A percentile compares a stretch with the other conserved stretches of the same genome.
These are phyloP conservation scores for Microsporum audouinii DNA, from an alignment of 2,329 filamentous ascomycete genomes.

Conservation along the genomic window DNA sequence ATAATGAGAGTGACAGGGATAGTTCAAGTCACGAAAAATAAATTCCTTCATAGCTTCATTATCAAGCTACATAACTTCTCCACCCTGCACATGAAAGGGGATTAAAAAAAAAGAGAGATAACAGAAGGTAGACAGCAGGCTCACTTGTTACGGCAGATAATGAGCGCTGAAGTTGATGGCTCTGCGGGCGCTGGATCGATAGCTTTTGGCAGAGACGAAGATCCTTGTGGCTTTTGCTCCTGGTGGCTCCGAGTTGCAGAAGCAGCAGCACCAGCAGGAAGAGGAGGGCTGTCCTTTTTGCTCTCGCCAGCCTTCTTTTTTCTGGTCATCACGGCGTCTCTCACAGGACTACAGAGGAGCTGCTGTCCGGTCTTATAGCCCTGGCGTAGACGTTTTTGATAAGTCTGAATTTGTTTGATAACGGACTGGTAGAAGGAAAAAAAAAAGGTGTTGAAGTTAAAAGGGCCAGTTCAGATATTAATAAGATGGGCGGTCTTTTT, in stretches of 20 bases:
- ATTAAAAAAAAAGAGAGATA: not conserved
- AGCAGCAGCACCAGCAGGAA: not conserved
- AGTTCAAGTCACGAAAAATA: not conserved
- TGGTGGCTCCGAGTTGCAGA: not conserved
- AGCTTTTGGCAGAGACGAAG: constrained; percentile 5
- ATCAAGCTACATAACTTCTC: not conserved
- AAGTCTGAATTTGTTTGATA: not conserved
- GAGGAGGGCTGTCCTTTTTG: not conserved
- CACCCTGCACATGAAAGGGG: not conserved
- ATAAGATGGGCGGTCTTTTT: not conserved
- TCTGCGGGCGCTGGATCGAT: constrained; percentile 5
- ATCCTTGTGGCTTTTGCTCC: constrained; percentile 7
- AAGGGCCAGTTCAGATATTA: not conserved
- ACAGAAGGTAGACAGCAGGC: not conserved
- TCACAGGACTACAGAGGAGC: not conserved
- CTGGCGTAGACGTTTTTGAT: not conserved
- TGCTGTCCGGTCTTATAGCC: not conserved
- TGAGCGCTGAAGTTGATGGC: constrained; percentile 41
- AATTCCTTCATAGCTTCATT: not conserved
- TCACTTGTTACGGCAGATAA: constrained; percentile 59
- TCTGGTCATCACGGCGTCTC: constrained; percentile 11
- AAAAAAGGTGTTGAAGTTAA: not conserved
- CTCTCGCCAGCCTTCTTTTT: constrained; percentile 14
- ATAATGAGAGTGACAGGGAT: not conserved
- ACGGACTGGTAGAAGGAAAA: not conserved